A percentile compares a stretch with the other conserved stretches of the same genome.
These are phyloP conservation scores for Bolboschoenoplectus hybrid DNA, from an alignment of 202 grass and related monocot genomes.

Conservation along the genomic window DNA sequence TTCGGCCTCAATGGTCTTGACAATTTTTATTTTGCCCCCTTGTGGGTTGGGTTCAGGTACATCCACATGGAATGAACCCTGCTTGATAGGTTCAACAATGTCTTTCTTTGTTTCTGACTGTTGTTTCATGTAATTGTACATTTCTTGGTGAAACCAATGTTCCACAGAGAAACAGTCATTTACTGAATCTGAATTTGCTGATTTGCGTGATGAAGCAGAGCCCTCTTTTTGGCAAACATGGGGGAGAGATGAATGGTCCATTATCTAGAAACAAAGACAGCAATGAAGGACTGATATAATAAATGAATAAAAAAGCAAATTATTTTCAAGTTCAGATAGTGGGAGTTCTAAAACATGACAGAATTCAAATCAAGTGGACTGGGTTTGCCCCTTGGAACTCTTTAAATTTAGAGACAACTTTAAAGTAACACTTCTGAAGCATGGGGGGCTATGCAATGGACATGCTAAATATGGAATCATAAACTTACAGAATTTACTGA, in stretches of 20 bases:
- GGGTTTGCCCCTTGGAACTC: neutral
- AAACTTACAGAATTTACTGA: neutral
- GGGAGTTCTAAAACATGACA: neutral
- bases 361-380: neutral
- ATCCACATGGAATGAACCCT: conserved; percentile 62
- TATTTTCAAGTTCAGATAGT: neutral
- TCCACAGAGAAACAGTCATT: conserved; percentile 60
- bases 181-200: conserved; percentile 9
- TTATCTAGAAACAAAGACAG: conserved; percentile 51
- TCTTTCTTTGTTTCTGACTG: conserved; percentile 39
- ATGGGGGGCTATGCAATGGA: neutral
- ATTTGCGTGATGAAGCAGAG: conserved; percentile 45
- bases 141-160: conserved; percentile 77
- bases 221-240: conserved; percentile 69
- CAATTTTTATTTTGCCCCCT: conserved; percentile 66
- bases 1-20: conserved; percentile 62
- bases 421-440: neutral
- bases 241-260: conserved; percentile 71
- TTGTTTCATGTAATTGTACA: conserved; percentile 68
- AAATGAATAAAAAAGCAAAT: neutral
- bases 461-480: neutral
- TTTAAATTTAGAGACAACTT: neutral
- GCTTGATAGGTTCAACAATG: conserved; percentile 51
- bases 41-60: conserved; percentile 63
- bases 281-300: neutral